Percentiles rank a stretch among this genome's conserved stretches.
Conservation (phyloP, 768 basidiomycete genomes). For the Boletus tylopilopsis region DNA sequence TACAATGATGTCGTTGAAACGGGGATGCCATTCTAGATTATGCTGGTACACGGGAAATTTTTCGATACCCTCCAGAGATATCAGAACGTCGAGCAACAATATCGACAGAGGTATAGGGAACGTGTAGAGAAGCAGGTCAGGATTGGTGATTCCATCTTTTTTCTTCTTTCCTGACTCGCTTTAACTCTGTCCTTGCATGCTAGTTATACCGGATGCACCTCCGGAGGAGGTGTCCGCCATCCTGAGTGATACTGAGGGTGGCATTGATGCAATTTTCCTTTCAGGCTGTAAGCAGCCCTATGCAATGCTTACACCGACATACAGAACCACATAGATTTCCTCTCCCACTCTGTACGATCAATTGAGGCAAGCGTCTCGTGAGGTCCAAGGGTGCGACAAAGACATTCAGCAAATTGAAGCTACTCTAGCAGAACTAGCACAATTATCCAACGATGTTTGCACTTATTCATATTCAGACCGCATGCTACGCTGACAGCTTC, state of each 20-base stretch:
- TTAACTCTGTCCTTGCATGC: background rate
- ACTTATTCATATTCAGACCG: background rate
- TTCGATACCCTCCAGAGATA: slow-evolving; percentile 74
- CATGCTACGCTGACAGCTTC: background rate
- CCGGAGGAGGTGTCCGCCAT: slow-evolving; percentile 71
- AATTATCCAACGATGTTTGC: slow-evolving; percentile 79
- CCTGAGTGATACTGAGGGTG: slow-evolving; percentile 59
- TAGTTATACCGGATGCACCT: slow-evolving; percentile 88
- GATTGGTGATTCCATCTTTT: slow-evolving; percentile 59
- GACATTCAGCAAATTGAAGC: slow-evolving; percentile 83
- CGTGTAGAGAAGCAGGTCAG: slow-evolving; percentile 72
- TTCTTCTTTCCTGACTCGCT: background rate
- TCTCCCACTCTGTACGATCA: slow-evolving; percentile 80
- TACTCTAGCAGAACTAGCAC: slow-evolving; percentile 85
- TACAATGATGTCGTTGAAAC: background rate
- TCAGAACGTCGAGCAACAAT: slow-evolving; percentile 71
- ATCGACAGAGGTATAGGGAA: slow-evolving; percentile 58
- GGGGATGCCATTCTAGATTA: slow-evolving; percentile 38
- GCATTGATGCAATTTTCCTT: slow-evolving; percentile 69
- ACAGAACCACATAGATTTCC: slow-evolving; percentile 47
- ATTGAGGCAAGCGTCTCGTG: slow-evolving; percentile 74
- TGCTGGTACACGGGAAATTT: slow-evolving; percentile 63
- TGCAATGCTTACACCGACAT: background rate
- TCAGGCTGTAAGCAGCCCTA: slow-evolving; percentile 48
- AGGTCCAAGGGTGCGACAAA: slow-evolving; percentile 86